These are phyloP conservation scores for Primulina huaijiensis DNA, from an alignment of 257 asterid genomes.

Conservation along the genomic window DNA sequence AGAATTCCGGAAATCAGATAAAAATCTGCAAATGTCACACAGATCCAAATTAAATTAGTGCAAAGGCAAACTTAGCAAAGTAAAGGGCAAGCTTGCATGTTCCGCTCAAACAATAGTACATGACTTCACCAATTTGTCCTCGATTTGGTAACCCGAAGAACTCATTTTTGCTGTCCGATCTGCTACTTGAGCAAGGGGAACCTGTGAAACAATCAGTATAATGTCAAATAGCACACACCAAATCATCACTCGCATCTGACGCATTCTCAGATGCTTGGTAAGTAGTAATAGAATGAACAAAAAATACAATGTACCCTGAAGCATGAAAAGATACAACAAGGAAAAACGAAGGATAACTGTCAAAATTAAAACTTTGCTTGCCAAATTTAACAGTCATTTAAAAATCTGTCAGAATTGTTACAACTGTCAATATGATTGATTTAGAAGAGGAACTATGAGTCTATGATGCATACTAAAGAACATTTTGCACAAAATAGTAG, in stretches of 20 bases:
- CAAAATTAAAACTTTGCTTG: constrained; percentile 4
- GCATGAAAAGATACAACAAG: background rate
- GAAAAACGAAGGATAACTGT: background rate
- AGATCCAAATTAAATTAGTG: constrained; percentile 19
- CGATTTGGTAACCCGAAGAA: constrained; percentile 47
- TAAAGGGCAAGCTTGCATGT: background rate
- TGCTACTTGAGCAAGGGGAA: constrained; percentile 67
- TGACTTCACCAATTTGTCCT: constrained; percentile 54
- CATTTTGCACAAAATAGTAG: background rate
- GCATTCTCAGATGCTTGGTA: constrained; percentile 3
- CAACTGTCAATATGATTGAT: constrained; percentile 14
- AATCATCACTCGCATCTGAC: background rate
- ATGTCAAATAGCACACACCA: constrained; percentile 24
- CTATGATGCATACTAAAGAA: background rate
- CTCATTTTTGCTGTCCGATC: constrained; percentile 60
- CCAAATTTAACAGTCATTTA: constrained; percentile 8
- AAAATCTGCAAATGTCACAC: constrained; percentile 50
- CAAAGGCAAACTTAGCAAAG: constrained; percentile 22
- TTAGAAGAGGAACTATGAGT: background rate
- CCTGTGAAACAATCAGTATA: constrained; percentile 41
- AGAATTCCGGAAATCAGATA: constrained; percentile 46
- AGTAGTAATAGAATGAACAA: background rate
- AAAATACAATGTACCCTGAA: constrained; percentile 2
- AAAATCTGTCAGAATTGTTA: constrained; percentile 11
- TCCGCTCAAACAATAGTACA: constrained; percentile 19